Evolutionary conservation across 352 stramenopile species (phyloP).

Genomic region (Thalassiosira mediterranea): DNA sequence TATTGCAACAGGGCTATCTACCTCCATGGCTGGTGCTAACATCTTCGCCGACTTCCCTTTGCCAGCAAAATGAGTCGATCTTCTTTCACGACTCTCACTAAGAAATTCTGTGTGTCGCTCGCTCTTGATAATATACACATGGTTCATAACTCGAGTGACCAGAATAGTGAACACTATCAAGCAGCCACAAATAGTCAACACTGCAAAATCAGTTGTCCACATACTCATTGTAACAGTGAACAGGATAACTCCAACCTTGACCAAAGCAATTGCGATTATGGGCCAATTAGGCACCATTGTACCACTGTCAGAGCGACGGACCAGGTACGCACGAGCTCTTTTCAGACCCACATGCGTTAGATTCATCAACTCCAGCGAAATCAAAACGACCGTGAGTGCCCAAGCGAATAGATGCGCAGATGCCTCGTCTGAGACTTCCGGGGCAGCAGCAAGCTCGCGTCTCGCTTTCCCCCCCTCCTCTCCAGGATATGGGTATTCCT

Average conservation of each 20-base stretch:
- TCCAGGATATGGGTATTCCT: not conserved
- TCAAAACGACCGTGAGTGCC: constrained; percentile 19
- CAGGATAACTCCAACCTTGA: constrained; percentile 20
- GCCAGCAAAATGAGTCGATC: too few species aligned
- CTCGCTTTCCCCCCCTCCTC: too few species aligned
- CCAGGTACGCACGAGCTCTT: not conserved
- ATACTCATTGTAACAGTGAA: constrained; percentile 25
- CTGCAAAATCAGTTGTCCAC: constrained; percentile 17
- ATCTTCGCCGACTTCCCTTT: too few species aligned
- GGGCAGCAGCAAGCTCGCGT: constrained; percentile 11
- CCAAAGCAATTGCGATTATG: constrained; percentile 8
- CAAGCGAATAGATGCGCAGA: constrained; percentile 11
- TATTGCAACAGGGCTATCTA: too few species aligned
- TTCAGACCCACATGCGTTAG: constrained; percentile 23
- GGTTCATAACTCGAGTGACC: constrained; percentile 4
- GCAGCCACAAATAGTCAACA: constrained; percentile 16
- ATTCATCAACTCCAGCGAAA: constrained; percentile 20
- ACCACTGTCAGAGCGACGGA: not conserved
- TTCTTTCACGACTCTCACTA: too few species aligned
- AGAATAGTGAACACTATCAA: constrained; percentile 5
- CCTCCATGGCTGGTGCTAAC: too few species aligned
- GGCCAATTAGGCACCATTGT: constrained; percentile 9
- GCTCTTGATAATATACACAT: not conserved
- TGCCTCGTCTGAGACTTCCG: constrained; percentile 7
- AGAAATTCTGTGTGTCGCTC: too few species aligned